Conservation (phyloP, 345 rosid species). For the Euphorbia pulcherrima region DNA sequence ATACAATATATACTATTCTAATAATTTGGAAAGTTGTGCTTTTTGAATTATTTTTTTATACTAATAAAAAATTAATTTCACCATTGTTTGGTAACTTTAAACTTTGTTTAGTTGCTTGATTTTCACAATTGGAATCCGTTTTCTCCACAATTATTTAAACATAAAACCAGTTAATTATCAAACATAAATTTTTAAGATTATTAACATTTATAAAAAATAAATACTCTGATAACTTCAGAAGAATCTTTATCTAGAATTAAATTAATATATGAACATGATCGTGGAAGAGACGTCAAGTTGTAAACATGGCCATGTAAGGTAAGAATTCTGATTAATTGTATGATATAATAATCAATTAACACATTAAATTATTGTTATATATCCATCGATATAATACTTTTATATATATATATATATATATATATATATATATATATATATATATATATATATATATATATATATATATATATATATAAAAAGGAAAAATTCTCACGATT, state of each 20-base stretch:
- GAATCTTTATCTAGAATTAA: conserved; percentile 43
- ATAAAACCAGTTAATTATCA: not conserved
- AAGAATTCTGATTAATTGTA: not conserved
- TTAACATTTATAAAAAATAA: not conserved
- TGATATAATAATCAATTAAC: not conserved
- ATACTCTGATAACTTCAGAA: conserved; percentile 14
- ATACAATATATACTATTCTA: not conserved
- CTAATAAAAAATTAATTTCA: conserved; percentile 1
- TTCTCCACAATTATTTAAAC: not conserved
- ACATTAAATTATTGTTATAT: not conserved
- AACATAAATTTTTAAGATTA: not conserved
- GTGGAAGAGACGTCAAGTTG: conserved; percentile 30
- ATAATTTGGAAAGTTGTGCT: conserved; percentile 14
- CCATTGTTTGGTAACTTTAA: not conserved
- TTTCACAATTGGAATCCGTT: conserved; percentile 16
- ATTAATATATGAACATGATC: conserved; percentile 22
- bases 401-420: too few relatives aligned
- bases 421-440: too few relatives aligned
- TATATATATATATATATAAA: too few relatives aligned
- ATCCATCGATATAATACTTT: too few relatives aligned
- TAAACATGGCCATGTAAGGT: not conserved
- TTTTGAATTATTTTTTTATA: conserved; percentile 1
- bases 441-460: too few relatives aligned
- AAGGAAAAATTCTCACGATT: too few relatives aligned
- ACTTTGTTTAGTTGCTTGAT: not conserved